These are phyloP conservation scores for Penicillium antarcticum DNA, from an alignment of 495 filamentous ascomycete genomes.

Conservation along the genomic window DNA sequence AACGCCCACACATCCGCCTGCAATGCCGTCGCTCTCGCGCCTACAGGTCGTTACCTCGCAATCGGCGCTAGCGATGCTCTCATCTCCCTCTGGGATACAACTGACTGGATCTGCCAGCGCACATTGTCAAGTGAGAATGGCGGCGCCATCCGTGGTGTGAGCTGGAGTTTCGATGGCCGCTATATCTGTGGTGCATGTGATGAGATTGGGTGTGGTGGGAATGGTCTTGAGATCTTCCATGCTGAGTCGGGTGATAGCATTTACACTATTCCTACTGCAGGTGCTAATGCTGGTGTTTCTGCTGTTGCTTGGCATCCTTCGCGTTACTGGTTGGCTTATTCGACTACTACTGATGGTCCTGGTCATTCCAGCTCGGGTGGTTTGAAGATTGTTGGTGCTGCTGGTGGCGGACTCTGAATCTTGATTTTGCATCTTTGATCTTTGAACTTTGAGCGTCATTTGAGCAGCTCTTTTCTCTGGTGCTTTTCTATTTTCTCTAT, in stretches of 20 bases:
- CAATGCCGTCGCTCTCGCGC: constrained; percentile 66
- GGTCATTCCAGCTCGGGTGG: constrained; percentile 68
- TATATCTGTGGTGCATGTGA: constrained; percentile 84
- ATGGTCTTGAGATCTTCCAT: constrained; percentile 72
- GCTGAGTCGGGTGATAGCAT: constrained; percentile 85
- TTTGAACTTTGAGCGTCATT: constrained; percentile 5
- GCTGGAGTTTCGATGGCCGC: constrained; percentile 88
- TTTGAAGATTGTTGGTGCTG: constrained; percentile 76
- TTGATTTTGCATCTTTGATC: background rate
- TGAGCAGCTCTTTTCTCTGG: background rate
- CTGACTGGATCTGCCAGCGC: constrained; percentile 83
- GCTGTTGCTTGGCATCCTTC: constrained; percentile 88
- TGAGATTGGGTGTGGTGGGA: constrained; percentile 50
- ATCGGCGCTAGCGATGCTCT: constrained; percentile 87
- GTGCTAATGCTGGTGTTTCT: constrained; percentile 45
- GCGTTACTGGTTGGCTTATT: constrained; percentile 85
- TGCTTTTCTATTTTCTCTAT: background rate
- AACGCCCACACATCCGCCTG: constrained; percentile 81
- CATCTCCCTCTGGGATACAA: constrained; percentile 87
- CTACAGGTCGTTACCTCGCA: constrained; percentile 76
- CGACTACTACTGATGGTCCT: constrained; percentile 72
- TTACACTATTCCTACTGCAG: constrained; percentile 69
- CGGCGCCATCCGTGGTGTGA: constrained; percentile 79
- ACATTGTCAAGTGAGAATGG: constrained; percentile 68
- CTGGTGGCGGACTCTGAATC: constrained; percentile 32